phyloP scores from a whole-genome alignment of 2,329 filamentous ascomycete genomes.

The Sclerotinia minor region DNA sequence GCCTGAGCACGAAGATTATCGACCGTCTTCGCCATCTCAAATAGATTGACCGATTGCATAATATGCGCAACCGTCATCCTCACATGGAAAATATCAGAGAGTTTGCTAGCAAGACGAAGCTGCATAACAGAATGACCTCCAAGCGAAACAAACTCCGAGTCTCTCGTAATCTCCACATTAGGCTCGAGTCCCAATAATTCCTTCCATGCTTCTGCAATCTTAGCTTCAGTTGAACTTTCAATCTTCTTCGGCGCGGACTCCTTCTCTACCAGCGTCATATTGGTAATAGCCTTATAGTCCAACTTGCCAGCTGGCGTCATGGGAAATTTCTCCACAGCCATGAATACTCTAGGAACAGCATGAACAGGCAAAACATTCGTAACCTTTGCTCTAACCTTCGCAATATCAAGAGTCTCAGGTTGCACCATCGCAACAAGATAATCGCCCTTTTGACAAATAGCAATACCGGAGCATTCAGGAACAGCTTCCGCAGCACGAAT shows the following conservation, averaged over 20 bases:
- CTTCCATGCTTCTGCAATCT: conserved; percentile 26
- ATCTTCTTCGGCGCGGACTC: not conserved
- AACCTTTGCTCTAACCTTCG: conserved; percentile 22
- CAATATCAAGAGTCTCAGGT: conserved; percentile 28
- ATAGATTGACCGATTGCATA: conserved; percentile 24
- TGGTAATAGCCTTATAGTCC: conserved; percentile 40
- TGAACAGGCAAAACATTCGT: conserved; percentile 33
- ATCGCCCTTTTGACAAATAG: conserved; percentile 36
- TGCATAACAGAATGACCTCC: conserved; percentile 40
- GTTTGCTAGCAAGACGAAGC: conserved; percentile 29
- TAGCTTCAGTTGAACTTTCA: conserved; percentile 12
- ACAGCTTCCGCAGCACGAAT: conserved; percentile 33
- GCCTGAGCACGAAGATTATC: conserved; percentile 3
- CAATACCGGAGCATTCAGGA: conserved; percentile 31
- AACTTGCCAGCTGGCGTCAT: conserved; percentile 41
- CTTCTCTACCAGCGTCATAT: not conserved
- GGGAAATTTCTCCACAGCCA: conserved; percentile 38
- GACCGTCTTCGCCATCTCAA: conserved; percentile 13
- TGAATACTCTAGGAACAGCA: conserved; percentile 38
- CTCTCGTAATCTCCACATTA: conserved; percentile 24
- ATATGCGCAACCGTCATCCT: conserved; percentile 31
- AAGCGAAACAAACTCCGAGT: conserved; percentile 37
- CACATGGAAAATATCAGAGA: conserved; percentile 26
- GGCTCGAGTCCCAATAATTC: conserved; percentile 27
- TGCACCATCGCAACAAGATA: conserved; percentile 40